Conservation (phyloP, 1,139 yeast species). For the Williopsis jadinii region DNA sequence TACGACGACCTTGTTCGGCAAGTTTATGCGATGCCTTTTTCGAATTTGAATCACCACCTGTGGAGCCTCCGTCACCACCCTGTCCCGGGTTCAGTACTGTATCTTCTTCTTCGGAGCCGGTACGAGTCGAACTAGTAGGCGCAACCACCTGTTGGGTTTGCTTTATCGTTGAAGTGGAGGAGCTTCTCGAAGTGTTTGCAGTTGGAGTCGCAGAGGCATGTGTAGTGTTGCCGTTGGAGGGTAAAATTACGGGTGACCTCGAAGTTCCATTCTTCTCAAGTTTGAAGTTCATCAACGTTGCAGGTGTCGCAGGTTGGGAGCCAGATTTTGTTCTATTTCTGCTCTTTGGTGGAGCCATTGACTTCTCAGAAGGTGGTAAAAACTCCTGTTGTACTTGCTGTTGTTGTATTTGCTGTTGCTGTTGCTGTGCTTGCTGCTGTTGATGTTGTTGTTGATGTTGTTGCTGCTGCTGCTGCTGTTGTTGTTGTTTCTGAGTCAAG, state of each 20-base stretch:
- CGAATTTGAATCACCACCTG: constrained; percentile 18
- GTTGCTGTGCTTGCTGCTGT: constrained; percentile 6
- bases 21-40: constrained; percentile 81
- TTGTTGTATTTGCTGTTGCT: constrained; percentile 7
- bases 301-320: constrained; percentile 30
- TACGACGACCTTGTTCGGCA: constrained; percentile 94
- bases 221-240: background rate
- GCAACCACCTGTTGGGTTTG: no score
- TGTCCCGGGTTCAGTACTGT: constrained; percentile 4
- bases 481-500: constrained; percentile 1
- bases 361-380: background rate
- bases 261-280: background rate
- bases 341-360: constrained; percentile 21
- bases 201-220: background rate
- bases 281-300: constrained; percentile 35
- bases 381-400: constrained; percentile 4
- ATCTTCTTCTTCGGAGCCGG: background rate
- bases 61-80: constrained; percentile 8
- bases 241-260: background rate
- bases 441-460: no score
- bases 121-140: background rate
- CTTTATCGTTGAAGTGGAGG: constrained; percentile 8
- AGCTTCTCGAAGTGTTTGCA: constrained; percentile 12
- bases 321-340: constrained; percentile 10
- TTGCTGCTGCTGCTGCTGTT: background rate